Evolutionary conservation across 1,139 yeast genomes (phyloP).

Genomic region (Kazachstania sp.): DNA sequence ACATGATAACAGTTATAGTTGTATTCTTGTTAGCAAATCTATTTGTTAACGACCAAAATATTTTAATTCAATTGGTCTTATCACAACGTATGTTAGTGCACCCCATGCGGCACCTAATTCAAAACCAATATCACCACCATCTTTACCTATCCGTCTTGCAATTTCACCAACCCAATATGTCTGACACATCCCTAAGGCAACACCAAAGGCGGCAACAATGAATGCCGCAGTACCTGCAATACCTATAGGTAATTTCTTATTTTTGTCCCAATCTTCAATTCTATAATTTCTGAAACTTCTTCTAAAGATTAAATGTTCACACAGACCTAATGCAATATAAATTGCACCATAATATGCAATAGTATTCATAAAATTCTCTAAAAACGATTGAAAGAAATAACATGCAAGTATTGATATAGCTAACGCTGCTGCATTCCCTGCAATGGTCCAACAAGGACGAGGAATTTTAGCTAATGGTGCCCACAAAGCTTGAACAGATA

Average conservation of each 20-base stretch:
- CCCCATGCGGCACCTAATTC: slow-evolving; percentile 70
- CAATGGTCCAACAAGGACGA: slow-evolving; percentile 70
- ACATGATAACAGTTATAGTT: no score
- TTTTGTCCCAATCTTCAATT: slow-evolving; percentile 51
- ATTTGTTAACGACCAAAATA: slow-evolving; percentile 41
- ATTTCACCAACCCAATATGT: slow-evolving; percentile 72
- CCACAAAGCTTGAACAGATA: slow-evolving; percentile 81
- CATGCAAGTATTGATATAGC: slow-evolving; percentile 87
- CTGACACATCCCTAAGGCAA: slow-evolving; percentile 79
- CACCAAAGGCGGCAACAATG: slow-evolving; percentile 80
- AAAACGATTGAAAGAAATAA: slow-evolving; percentile 60
- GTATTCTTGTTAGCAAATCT: background rate
- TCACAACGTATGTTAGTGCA: slow-evolving; percentile 50
- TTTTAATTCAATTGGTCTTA: slow-evolving; percentile 65
- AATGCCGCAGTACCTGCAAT: slow-evolving; percentile 69
- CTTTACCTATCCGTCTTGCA: slow-evolving; percentile 51
- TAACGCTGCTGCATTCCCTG: slow-evolving; percentile 66
- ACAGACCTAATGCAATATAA: slow-evolving; percentile 59
- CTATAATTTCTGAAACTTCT: slow-evolving; percentile 52
- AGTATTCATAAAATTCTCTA: slow-evolving; percentile 81
- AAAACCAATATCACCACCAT: slow-evolving; percentile 84
- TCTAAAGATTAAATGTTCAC: slow-evolving; percentile 76
- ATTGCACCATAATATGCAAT: slow-evolving; percentile 88
- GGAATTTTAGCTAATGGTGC: slow-evolving; percentile 64
- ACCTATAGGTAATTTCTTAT: slow-evolving; percentile 59